Evolutionary conservation across 2,329 filamentous ascomycete genomes (phyloP).

Genomic region (Colletotrichum liaoningense): DNA sequence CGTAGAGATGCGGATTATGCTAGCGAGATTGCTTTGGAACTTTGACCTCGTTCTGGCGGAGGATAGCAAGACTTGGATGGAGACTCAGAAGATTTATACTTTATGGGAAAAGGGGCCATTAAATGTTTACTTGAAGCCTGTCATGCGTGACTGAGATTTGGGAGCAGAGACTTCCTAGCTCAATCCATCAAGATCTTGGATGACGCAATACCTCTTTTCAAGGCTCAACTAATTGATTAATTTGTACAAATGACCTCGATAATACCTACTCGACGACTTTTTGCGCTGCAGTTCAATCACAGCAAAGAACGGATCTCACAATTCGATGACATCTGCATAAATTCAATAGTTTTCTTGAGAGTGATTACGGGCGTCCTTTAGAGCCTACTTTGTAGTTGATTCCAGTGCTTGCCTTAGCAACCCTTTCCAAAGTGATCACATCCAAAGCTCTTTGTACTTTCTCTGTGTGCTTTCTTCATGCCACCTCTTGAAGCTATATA

Average conservation of each 20-base stretch:
- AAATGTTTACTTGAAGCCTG: conserved; percentile 27
- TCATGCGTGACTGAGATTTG: neutral
- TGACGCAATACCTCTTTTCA: no score
- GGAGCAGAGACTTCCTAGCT: neutral
- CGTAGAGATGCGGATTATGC: conserved; percentile 59
- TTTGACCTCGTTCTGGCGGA: conserved; percentile 56
- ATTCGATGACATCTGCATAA: no score
- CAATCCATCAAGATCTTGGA: neutral
- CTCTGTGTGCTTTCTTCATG: neutral
- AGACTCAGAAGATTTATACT: conserved; percentile 25
- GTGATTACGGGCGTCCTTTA: neutral
- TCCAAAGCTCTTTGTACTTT: neutral
- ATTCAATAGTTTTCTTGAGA: no score
- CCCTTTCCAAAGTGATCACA: neutral
- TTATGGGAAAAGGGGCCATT: conserved; percentile 24
- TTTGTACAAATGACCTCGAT: no score
- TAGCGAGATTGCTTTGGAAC: conserved; percentile 56
- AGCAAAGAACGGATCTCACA: no score
- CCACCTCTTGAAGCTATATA: neutral
- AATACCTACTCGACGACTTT: no score
- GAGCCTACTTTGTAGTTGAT: neutral
- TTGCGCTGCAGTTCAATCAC: no score
- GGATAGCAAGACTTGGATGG: conserved; percentile 50
- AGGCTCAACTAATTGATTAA: no score
- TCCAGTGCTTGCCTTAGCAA: neutral